Conservation (phyloP, 768 basidiomycete genomes). For the Paxillus rubicundulus region DNA sequence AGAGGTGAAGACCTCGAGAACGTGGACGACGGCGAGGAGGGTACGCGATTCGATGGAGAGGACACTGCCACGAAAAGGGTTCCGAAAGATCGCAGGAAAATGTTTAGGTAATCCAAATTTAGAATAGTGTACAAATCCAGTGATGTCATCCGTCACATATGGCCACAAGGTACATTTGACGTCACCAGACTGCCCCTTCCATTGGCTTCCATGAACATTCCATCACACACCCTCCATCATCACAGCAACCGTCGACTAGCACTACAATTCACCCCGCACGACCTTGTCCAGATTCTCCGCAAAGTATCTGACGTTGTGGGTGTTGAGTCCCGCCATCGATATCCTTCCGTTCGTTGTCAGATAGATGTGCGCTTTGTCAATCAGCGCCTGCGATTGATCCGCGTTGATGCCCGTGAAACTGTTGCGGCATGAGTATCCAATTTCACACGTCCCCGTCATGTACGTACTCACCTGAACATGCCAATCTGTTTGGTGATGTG, state of each 20-base stretch:
- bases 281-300: constrained; percentile 67
- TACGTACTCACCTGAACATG: constrained; percentile 79
- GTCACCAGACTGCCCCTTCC: constrained; percentile 17
- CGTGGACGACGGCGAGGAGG: constrained; percentile 19
- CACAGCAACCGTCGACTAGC: background rate
- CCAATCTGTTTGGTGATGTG: constrained; percentile 96
- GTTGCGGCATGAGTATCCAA: constrained; percentile 9
- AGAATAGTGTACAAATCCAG: constrained; percentile 12
- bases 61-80: background rate
- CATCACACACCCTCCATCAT: background rate
- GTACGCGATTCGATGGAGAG: constrained; percentile 9
- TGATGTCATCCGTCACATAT: constrained; percentile 29
- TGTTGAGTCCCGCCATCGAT: constrained; percentile 92
- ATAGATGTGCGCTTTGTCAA: constrained; percentile 77
- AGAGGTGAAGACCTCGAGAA: constrained; percentile 10
- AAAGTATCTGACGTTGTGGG: constrained; percentile 72
- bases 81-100: constrained; percentile 9
- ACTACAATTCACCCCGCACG: constrained; percentile 49
- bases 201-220: constrained; percentile 13
- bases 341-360: constrained; percentile 86
- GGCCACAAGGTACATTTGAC: constrained; percentile 25
- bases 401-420: constrained; percentile 83
- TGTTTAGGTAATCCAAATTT: background rate
- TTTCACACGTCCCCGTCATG: background rate
- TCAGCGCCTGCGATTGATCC: constrained; percentile 63